These are phyloP conservation scores for Phanerochaete sordida DNA, from an alignment of 768 basidiomycete genomes.

Conservation along the genomic window DNA sequence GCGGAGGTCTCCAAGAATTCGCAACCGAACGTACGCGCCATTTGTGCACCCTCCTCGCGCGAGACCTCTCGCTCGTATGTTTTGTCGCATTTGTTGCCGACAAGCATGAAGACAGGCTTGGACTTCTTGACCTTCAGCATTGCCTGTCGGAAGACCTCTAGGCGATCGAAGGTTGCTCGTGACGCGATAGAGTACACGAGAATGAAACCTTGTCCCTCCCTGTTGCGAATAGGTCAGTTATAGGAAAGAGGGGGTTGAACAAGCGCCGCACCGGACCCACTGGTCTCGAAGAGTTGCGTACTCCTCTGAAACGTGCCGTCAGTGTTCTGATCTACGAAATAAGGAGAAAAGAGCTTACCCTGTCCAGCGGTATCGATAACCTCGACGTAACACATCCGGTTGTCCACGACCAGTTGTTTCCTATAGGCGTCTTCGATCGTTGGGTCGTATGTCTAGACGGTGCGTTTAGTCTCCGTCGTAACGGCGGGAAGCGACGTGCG, in stretches of 20 bases:
- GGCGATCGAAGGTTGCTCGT: conserved; percentile 85
- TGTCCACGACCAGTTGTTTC: conserved; percentile 92
- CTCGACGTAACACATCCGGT: conserved; percentile 93
- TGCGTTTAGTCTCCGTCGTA: neutral
- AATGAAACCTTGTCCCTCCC: conserved; percentile 97
- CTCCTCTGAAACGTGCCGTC: conserved; percentile 64
- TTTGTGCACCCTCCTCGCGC: conserved; percentile 78
- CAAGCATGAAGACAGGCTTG: conserved; percentile 87
- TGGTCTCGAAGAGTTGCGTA: conserved; percentile 96
- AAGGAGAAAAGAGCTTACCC: conserved; percentile 50
- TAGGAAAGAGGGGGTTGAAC: conserved; percentile 11
- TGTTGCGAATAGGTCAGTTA: conserved; percentile 27
- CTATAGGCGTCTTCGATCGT: conserved; percentile 98
- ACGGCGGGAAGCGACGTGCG: neutral
- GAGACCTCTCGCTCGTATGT: conserved; percentile 89
- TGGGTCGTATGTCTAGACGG: conserved; percentile 87
- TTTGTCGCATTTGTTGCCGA: conserved; percentile 96
- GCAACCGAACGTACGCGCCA: conserved; percentile 85
- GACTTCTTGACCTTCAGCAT: conserved; percentile 86
- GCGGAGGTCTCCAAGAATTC: conserved; percentile 97
- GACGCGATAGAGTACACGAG: conserved; percentile 96
- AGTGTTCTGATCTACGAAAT: neutral
- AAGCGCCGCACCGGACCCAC: conserved; percentile 83
- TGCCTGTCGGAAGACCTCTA: conserved; percentile 86
- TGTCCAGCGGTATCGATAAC: conserved; percentile 98